Evolutionary conservation across 441 rosid species (phyloP).

Genomic region (Adansonia madagascariensis): DNA sequence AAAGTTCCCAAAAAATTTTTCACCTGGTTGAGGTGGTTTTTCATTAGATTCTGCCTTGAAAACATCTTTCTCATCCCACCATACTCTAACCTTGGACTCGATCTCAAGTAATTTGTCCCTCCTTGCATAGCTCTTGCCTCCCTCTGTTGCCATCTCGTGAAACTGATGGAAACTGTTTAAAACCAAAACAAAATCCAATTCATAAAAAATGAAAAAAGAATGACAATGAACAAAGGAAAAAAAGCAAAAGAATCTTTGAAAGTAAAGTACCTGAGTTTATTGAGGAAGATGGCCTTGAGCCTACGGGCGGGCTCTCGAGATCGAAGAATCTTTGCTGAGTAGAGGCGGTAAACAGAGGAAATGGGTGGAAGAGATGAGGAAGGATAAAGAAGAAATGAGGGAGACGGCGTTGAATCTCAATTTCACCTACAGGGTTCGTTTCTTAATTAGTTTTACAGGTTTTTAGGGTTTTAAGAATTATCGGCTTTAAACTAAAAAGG

Average conservation of each 20-base stretch:
- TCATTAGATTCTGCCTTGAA: constrained; percentile 67
- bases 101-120: constrained; percentile 79
- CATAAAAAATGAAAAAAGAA: neutral
- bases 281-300: constrained; percentile 23
- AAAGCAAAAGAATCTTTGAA: neutral
- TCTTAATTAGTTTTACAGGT: neutral
- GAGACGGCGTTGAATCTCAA: neutral
- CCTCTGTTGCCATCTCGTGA: constrained; percentile 66
- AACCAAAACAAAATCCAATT: neutral
- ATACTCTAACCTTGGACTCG: constrained; percentile 47
- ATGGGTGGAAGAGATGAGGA: neutral
- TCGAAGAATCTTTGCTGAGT: constrained; percentile 22
- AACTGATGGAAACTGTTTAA: constrained; percentile 44
- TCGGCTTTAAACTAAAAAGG: neutral
- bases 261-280: neutral
- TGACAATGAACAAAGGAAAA: neutral
- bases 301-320: constrained; percentile 24
- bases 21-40: constrained; percentile 57
- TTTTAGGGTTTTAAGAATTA: neutral
- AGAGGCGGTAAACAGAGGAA: neutral
- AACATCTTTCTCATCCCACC: constrained; percentile 82
- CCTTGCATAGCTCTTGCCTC: constrained; percentile 66
- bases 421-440: neutral
- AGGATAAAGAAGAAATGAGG: neutral
- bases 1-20: constrained; percentile 85